Base-by-base conservation (phyloP, 2,329 filamentous ascomycete genomes). In the Ceratocystis diversiconidia region DNA sequence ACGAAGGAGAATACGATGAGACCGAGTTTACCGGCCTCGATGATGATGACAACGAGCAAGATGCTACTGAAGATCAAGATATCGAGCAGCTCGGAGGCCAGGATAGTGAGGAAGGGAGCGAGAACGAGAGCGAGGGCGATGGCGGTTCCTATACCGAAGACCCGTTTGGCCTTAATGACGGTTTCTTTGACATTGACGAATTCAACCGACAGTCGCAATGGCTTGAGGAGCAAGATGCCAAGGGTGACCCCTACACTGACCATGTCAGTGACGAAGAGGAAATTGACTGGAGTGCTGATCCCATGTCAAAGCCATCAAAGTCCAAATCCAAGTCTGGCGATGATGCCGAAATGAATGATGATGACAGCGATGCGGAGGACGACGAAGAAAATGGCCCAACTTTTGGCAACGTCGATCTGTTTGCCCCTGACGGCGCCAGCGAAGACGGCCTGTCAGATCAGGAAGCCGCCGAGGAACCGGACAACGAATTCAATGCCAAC, bases 121-220 rank as follows among this genome's bases (percentile, higher is more conserved):
- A 78, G 2, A 75, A 75, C 0, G 76, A 78, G 1, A 76, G 77
- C 0, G 74, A 75, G 0, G 78, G 78, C 0, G 79, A 80, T 0
- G 79, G 80, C 1, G 79, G 77, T 0, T 74, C 76, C 0, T 86
- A 87, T 67, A 77, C 85, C 7, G 80, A 86, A 70, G 91, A 97
- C 72, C 85, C 85, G 3, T 81, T 94, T 72, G 90, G 91, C 5
- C 83, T 99, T 41, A 97, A 99, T 72, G 94, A 99, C 72, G 92
- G 91, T 4, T 99, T 99, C 78, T 99, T 99, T 77, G 95, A 90
- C 17, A 92, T 99, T 71, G 92, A 97, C 71, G 86, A 95, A 67
- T 99, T 99, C 82, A 99, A 99, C 79, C 90, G 87, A 73, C 89
- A 95, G 73, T 90, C 91, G 1, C 90, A 95, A 71, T 88, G 87